phyloP scores from a whole-genome alignment of 2,329 filamentous ascomycete genomes.

The Xylariaceae sp. region DNA sequence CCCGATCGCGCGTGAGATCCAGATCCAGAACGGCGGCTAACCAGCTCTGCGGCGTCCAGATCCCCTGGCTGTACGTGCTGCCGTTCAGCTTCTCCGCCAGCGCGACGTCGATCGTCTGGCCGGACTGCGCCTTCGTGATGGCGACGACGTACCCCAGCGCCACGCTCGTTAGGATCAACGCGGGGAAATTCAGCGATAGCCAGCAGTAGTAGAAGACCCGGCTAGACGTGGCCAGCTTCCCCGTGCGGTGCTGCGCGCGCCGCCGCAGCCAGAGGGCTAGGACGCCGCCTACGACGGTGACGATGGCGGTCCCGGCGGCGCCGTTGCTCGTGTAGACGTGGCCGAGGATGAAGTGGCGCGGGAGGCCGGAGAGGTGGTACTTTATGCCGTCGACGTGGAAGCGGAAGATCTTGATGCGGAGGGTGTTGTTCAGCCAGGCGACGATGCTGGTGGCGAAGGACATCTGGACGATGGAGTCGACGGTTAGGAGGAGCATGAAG shows the following conservation, averaged over 20 bases:
- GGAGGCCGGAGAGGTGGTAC: constrained; percentile 31
- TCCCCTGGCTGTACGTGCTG: constrained; percentile 30
- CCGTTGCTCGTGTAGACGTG: constrained; percentile 42
- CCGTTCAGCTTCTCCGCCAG: constrained; percentile 25
- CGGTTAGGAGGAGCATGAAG: constrained; percentile 33
- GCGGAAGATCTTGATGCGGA: constrained; percentile 26
- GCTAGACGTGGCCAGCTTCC: constrained; percentile 5
- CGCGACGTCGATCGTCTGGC: constrained; percentile 33
- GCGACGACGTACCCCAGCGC: constrained; percentile 38
- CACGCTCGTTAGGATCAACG: constrained; percentile 35
- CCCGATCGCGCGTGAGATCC: constrained; percentile 26
- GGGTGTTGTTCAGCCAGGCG: constrained; percentile 36
- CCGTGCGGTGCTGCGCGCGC: constrained; percentile 23
- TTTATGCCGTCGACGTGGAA: constrained; percentile 25
- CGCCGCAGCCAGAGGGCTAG: constrained; percentile 32
- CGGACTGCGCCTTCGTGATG: constrained; percentile 29
- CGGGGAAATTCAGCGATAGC: constrained; percentile 34
- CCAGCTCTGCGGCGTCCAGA: constrained; percentile 42
- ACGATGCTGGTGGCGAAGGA: constrained; percentile 39
- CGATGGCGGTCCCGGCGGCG: constrained; percentile 38
- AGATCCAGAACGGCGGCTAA: constrained; percentile 35
- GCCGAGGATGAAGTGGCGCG: constrained; percentile 35
- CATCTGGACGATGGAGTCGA: constrained; percentile 39
- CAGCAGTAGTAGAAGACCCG: constrained; percentile 34
- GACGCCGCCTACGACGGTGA: constrained; percentile 35